Conservation (phyloP, 2,329 filamentous ascomycete genomes). For the Sarocladiaceae sp. region DNA sequence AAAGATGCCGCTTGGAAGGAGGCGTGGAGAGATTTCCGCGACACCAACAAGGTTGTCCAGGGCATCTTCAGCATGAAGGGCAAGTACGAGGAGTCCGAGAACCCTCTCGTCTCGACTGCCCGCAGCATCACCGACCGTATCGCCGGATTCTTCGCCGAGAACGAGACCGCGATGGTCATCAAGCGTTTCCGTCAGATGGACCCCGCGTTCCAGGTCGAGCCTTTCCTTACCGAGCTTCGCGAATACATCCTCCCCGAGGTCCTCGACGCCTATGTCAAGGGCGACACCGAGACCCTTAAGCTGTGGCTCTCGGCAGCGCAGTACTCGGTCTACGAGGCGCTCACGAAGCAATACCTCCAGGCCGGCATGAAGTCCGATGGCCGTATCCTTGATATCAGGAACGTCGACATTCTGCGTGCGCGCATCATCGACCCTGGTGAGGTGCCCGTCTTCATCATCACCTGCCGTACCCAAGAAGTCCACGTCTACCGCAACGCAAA, state of each 20-base stretch:
- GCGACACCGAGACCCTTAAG: conserved; percentile 84
- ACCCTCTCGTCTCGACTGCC: conserved; percentile 88
- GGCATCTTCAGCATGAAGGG: conserved; percentile 81
- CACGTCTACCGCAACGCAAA: conserved; percentile 95
- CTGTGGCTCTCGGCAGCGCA: conserved; percentile 95
- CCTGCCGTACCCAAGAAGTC: conserved; percentile 93
- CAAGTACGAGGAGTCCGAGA: conserved; percentile 94
- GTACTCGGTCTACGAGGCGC: conserved; percentile 93
- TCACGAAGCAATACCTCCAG: conserved; percentile 93
- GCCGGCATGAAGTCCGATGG: conserved; percentile 93
- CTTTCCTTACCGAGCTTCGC: conserved; percentile 90
- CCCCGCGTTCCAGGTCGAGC: conserved; percentile 88
- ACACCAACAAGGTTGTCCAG: conserved; percentile 84
- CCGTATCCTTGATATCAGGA: conserved; percentile 88
- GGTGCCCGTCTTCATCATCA: conserved; percentile 94
- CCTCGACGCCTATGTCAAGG: conserved; percentile 96
- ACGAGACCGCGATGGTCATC: conserved; percentile 95
- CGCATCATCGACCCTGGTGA: conserved; percentile 81
- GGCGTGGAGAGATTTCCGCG: conserved; percentile 94
- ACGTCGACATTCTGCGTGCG: conserved; percentile 82
- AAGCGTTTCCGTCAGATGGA: conserved; percentile 98
- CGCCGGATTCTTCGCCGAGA: conserved; percentile 95
- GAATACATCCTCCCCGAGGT: conserved; percentile 98
- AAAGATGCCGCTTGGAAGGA: conserved; percentile 98
- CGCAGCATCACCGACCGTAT: conserved; percentile 91